These are phyloP conservation scores for Colletotrichum sp. DNA, from an alignment of 2,329 filamentous ascomycete genomes.

Conservation along the genomic window DNA sequence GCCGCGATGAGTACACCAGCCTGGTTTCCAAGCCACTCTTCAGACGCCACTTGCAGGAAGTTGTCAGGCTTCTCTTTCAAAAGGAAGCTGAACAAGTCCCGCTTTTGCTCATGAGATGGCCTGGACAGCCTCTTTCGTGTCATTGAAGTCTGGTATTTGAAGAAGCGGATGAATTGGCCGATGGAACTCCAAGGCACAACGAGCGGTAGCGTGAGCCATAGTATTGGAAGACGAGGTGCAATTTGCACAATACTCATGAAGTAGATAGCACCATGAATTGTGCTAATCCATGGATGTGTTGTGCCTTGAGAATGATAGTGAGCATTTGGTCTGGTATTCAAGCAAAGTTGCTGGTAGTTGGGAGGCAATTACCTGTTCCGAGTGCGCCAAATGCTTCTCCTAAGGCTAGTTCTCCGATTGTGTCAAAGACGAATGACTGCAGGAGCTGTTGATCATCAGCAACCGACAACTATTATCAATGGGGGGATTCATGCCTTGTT, in stretches of 20 bases:
- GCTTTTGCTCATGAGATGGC: neutral
- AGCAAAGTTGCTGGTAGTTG: neutral
- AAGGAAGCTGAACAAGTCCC: neutral
- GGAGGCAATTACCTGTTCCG: neutral
- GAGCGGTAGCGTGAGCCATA: neutral
- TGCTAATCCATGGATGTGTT: neutral
- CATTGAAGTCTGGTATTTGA: neutral
- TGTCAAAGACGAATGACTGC: neutral
- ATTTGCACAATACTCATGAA: neutral
- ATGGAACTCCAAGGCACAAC: neutral
- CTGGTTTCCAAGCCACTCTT: neutral
- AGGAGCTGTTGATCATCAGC: neutral
- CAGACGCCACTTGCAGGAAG: neutral
- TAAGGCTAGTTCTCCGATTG: neutral
- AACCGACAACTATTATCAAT: neutral
- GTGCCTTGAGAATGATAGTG: neutral
- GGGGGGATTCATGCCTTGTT: neutral
- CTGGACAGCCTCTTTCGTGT: neutral
- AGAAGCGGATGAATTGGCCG: neutral
- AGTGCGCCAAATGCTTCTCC: neutral
- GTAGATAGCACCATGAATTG: neutral
- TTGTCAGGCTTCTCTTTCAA: neutral
- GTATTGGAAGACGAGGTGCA: neutral
- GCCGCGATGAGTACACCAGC: neutral
- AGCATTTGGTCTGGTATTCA: neutral